These are phyloP conservation scores for Pseudogymnoascus sp. DNA, from an alignment of 2,329 filamentous ascomycete species.

Conservation along the genomic window DNA sequence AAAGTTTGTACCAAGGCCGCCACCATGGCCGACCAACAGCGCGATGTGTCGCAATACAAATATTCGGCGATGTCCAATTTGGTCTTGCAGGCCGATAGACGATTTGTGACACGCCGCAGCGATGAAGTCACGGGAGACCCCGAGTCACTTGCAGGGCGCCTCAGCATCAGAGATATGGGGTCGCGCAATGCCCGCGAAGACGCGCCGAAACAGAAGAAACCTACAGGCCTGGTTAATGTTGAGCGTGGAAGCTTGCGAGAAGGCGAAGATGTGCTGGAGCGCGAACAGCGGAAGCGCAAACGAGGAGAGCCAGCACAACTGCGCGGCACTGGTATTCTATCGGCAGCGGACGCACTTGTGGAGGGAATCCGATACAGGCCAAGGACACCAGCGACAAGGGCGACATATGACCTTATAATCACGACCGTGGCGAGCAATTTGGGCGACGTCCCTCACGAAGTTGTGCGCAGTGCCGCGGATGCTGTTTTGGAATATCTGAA, in stretches of 20 bases:
- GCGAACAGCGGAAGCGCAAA: constrained; percentile 82
- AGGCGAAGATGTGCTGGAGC: constrained; percentile 73
- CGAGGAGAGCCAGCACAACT: constrained; percentile 62
- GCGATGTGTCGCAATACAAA: constrained; percentile 93
- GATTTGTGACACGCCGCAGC: constrained; percentile 84
- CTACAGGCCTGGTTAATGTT: constrained; percentile 58
- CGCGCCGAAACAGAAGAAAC: constrained; percentile 68
- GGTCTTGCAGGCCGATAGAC: constrained; percentile 98
- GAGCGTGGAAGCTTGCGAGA: constrained; percentile 71
- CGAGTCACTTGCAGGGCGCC: constrained; percentile 88
- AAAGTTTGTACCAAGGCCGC: constrained; percentile 11
- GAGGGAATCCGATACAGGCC: constrained; percentile 91
- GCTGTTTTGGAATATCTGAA: constrained; percentile 86
- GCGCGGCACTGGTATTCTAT: constrained; percentile 69
- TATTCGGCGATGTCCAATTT: constrained; percentile 99
- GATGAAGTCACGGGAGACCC: constrained; percentile 97
- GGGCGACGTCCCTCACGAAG: constrained; percentile 86
- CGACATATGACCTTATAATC: constrained; percentile 89
- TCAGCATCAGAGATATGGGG: constrained; percentile 94
- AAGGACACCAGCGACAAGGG: constrained; percentile 81
- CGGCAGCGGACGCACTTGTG: constrained; percentile 76
- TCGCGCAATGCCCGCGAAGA: constrained; percentile 70
- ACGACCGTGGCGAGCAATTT: constrained; percentile 83
- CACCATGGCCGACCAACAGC: constrained; percentile 65
- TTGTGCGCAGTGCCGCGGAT: constrained; percentile 89